A percentile compares a stretch with the other conserved stretches of the same genome.
These are phyloP conservation scores for Sporobolomyces phaffii DNA, from an alignment of 768 basidiomycete species.

Conservation along the genomic window DNA sequence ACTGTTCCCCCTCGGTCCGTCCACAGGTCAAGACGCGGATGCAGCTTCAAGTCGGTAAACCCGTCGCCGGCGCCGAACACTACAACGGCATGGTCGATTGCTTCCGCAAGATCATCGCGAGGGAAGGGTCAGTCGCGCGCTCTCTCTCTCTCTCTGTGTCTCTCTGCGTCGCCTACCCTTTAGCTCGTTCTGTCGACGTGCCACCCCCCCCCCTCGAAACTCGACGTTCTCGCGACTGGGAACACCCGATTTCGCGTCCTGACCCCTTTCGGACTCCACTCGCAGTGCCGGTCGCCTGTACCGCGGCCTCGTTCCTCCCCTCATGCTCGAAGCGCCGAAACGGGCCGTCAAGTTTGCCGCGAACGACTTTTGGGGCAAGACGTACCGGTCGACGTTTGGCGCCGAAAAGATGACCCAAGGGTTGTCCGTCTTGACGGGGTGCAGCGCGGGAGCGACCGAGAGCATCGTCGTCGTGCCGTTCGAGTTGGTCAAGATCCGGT, in stretches of 20 bases:
- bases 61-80: conserved; percentile 54
- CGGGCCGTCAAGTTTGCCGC: conserved; percentile 72
- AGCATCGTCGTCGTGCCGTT: conserved; percentile 78
- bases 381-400: conserved; percentile 59
- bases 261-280: too few species aligned
- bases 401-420: conserved; percentile 78
- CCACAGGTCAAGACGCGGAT: conserved; percentile 96
- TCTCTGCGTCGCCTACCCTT: neutral
- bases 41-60: conserved; percentile 86
- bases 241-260: too few species aligned
- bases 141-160: conserved; percentile 38
- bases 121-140: conserved; percentile 69
- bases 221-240: too few species aligned
- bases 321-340: conserved; percentile 94
- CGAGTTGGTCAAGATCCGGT: conserved; percentile 60
- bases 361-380: conserved; percentile 95
- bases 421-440: conserved; percentile 84
- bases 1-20: neutral
- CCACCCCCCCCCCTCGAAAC: neutral
- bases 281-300: conserved; percentile 73
- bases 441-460: conserved; percentile 91
- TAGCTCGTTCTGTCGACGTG: too few species aligned
- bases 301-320: conserved; percentile 89
- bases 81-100: conserved; percentile 60
- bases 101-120: conserved; percentile 70